Base-by-base conservation (phyloP, 768 basidiomycete genomes). In the Strobilomyces dryophilus region DNA sequence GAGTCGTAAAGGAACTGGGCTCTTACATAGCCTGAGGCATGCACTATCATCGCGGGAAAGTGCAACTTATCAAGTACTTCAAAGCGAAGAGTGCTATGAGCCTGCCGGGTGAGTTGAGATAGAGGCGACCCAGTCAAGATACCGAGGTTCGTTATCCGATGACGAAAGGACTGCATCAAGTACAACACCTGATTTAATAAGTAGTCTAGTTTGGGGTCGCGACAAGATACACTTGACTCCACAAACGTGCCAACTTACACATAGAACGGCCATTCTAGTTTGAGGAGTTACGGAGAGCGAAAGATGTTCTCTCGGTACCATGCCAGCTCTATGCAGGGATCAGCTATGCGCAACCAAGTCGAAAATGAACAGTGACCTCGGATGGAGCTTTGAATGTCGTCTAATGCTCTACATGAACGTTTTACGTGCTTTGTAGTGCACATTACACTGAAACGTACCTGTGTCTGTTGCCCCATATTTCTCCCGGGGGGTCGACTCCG, bases 241-340 rank as follows among this genome's bases (percentile, higher is more conserved):
- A 5, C n/a, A 15, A 36, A 15, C 27, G 15, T 36, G 35, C 35
- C 17, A 15, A 3, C 32, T 3, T 3, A 17, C 35, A 1, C 14
- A 4, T 14, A 15, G 35, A 36, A 36, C 35, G 5, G 15, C 14
- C 12, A 36, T 36, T 17, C 35, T 15, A 6, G 35, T 36, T 36
- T 15, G 35, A 6, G 32, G 32, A 10, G 35, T 34, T 27, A 14
- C 10, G 74, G 63, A 27, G 81, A 60, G 12, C 64, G 63, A 64
- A 95, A 95, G 49, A 93, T 77, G 61, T 85, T 84, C 45, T 82
- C 71, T 53, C 85, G 79, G 61, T 93, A 95, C 82, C 85, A 92
- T 57, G 82, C 68, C 40, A 95, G 75, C 64, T 95, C 90, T 92
- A 61, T 24, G 43, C 24, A n/a, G 29, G 1, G 24, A 18, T 62